Base-by-base conservation (phyloP, 768 basidiomycete species). In the Termitomyces sp. region DNA sequence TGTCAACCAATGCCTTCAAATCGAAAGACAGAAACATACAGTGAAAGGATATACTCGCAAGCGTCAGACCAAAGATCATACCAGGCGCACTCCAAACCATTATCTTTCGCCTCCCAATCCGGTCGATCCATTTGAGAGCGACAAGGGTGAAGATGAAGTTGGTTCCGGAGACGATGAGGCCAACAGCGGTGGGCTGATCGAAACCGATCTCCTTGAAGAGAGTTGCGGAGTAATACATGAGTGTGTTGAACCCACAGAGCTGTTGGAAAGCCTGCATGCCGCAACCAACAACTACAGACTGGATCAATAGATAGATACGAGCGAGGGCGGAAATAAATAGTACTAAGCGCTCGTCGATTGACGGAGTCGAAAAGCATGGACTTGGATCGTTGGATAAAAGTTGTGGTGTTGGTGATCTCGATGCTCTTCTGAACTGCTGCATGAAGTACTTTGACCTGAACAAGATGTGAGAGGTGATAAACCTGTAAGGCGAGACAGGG, bases 181-280 rank as follows among this genome's bases (percentile, higher is more conserved):
- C 89, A 30, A 91, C 88, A 0, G 89, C 89, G 3, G 89, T 91
- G 0, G 91, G 87, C 65, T 93, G 87, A 67, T 88, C 75, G 72
- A 93, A 93, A 0, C 91, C 91, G 49, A 93, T 88, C 61, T 85
- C 79, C 62, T 87, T 82, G 76, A 93, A 93, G 13, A 93, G 78
- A 0, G 89, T 90, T 4, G 90, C 87, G 22, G 87, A 87, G 66
- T 87, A 86, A 65, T 81, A 84, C 82, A 85, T 84, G 57, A 91
- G 79, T 0, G 91, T 90, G 65, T 93, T 92, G 77, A 91, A 92
- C 2, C 91, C 91, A 60, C 85, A 92, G 0, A 93, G 77, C 67
- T 93, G 91, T 67, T 94, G 91, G 71, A 85, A 87, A 0, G 87
- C 89, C 73, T 93, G 91, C 71, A 93, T 83, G 44, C 88, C 91